Percentiles rank a stretch among this genome's conserved stretches.
Evolutionary conservation across 345 rosid species (phyloP).

Genomic region (Luvunga scandens): DNA sequence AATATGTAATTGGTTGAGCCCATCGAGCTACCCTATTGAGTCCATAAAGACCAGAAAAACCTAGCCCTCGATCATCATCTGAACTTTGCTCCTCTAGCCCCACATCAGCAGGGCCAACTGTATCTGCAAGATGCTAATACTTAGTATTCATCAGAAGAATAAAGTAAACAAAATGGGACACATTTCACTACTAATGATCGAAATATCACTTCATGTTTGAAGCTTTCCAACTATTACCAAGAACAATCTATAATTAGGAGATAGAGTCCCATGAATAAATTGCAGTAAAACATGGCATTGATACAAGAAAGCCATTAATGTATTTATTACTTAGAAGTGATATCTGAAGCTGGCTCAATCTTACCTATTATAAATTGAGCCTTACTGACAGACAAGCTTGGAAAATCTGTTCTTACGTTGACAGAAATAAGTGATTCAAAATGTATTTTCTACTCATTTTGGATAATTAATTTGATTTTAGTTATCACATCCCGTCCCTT

Average conservation of each 20-base stretch:
- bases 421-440: background rate
- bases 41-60: conserved; percentile 52
- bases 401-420: background rate
- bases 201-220: background rate
- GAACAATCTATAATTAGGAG: background rate
- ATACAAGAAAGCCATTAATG: background rate
- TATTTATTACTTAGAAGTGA: background rate
- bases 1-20: conserved; percentile 90
- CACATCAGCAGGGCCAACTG: conserved; percentile 69
- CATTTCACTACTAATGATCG: background rate
- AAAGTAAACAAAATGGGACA: background rate
- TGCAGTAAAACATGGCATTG: background rate
- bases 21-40: conserved; percentile 63
- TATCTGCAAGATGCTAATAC: conserved; percentile 46
- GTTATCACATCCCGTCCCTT: background rate
- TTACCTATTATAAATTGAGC: background rate
- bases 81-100: conserved; percentile 65
- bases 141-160: background rate
- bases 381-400: background rate
- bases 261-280: background rate
- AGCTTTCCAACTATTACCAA: background rate
- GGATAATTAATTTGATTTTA: too few species aligned
- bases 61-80: conserved; percentile 88
- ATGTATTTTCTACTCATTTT: background rate
- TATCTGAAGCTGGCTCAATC: background rate